A percentile compares a stretch with the other conserved stretches of the same genome.
Conservation (phyloP, 192 early-diverging fungal species). For the Coemansia asiatica region DNA sequence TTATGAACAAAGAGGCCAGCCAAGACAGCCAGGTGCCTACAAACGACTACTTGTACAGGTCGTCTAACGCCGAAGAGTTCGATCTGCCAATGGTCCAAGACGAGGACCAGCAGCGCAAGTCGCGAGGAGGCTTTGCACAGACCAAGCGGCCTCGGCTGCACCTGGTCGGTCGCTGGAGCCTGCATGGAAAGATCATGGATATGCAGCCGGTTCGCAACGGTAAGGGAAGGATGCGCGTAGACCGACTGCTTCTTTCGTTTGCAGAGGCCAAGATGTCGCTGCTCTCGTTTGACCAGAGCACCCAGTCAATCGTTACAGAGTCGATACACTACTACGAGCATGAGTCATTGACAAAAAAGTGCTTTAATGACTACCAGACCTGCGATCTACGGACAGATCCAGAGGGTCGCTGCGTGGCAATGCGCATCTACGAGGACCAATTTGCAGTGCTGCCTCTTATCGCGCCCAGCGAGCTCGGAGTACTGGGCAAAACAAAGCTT, state of each 20-base stretch:
- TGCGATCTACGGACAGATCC: constrained; percentile 72
- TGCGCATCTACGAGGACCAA: constrained; percentile 86
- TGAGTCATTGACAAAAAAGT: constrained; percentile 80
- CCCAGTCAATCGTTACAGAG: constrained; percentile 80
- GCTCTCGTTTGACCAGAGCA: constrained; percentile 76
- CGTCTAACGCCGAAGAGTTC: constrained; percentile 20
- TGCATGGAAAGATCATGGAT: constrained; percentile 49
- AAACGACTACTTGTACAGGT: constrained; percentile 36
- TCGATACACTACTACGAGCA: constrained; percentile 97
- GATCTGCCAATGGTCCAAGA: constrained; percentile 44
- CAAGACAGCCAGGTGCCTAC: constrained; percentile 22
- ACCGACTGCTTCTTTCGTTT: constrained; percentile 48
- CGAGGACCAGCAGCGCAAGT: constrained; percentile 8
- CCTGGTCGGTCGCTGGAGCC: constrained; percentile 41
- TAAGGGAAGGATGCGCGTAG: constrained; percentile 17
- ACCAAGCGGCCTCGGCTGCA: constrained; percentile 47
- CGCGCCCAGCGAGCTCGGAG: constrained; percentile 59
- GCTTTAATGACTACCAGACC: constrained; percentile 26
- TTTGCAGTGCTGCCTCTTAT: constrained; percentile 88
- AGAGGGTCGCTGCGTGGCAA: constrained; percentile 80
- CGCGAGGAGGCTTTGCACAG: constrained; percentile 2
- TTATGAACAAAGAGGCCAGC: constrained; percentile 9
- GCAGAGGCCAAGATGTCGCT: constrained; percentile 79
- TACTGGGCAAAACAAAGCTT: constrained; percentile 39
- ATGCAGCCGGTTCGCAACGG: constrained; percentile 30